Base-by-base conservation (phyloP, 768 basidiomycete genomes). In the Leccinum obscurum region DNA sequence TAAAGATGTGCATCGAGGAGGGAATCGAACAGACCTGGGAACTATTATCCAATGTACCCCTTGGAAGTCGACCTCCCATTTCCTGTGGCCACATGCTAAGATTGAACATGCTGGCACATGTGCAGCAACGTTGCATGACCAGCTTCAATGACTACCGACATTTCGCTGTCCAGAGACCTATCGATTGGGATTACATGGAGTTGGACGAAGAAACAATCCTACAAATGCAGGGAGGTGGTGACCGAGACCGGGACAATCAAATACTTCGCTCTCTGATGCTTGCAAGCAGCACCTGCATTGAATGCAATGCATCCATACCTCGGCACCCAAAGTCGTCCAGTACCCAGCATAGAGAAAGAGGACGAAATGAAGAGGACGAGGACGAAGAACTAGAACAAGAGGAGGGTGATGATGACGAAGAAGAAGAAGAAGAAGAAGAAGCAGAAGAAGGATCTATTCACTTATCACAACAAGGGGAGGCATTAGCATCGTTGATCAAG, bases 41-140 rank as follows among this genome's bases (percentile, higher is more conserved):
- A 0, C 28, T 50, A 2, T 7, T 56, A 2, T 35, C 22, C 1
- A 22, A 24, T 3, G 14, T 11, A 9, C 10, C 49, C 22, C 3
- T 28, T 13, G 22, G 22, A 26, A 11, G 6, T 11, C 8, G 7
- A 2, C 46, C 48, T 1, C 32, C 34, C 6, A 22, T 56, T 10
- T 37, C 57, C 3, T 62, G 56, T 58, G 61, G 61, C 17, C 53
- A 62, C 6, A 41, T 54, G 0, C 30, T 62, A 1, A 6, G 26
- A 2, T 7, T 49, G 3, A 50, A 41, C 15, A 62, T 62, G 56
- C 48, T 62, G 1, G 57, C 20, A 0, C 26, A 35, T 2, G 4
- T 62, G 6, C n/a, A 2, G 13, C 28, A 58, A 26, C 22, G 2
- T 0, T 62, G 49, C 14, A 49, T 50, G 37, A 48, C 32, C 4